phyloP scores from a whole-genome alignment of 2,329 filamentous ascomycete genomes.

The Ophiocordyceps sinensis region DNA sequence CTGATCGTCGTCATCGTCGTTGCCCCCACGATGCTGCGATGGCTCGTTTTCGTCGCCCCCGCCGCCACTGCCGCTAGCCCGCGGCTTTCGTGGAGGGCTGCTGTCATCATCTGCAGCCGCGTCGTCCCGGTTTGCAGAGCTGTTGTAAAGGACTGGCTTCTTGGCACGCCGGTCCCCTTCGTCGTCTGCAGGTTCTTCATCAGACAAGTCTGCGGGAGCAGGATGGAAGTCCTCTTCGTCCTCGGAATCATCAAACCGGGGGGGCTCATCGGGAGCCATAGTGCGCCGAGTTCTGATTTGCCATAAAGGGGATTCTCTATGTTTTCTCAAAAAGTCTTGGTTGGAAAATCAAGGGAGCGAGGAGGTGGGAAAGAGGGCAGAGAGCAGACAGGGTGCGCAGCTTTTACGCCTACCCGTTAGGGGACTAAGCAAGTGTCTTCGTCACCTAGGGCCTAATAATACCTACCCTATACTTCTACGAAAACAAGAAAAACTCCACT shows the following conservation, averaged over 20 bases:
- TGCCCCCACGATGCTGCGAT: constrained; percentile 9
- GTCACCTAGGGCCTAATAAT: too few species aligned
- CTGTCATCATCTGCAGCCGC: constrained; percentile 25
- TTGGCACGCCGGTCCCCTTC: constrained; percentile 20
- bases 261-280: constrained; percentile 33
- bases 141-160: constrained; percentile 24
- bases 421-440: too few species aligned
- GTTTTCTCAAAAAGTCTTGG: neutral
- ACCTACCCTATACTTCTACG: too few species aligned
- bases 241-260: constrained; percentile 47
- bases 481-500: too few species aligned
- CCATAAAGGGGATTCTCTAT: too few species aligned
- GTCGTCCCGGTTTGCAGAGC: constrained; percentile 10
- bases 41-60: constrained; percentile 25
- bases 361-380: too few species aligned
- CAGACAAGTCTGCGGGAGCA: constrained; percentile 56
- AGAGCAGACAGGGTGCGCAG: too few species aligned
- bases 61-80: constrained; percentile 16
- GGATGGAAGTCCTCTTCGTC: constrained; percentile 89
- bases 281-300: constrained; percentile 6
- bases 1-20: constrained; percentile 19
- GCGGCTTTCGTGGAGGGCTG: constrained; percentile 2
- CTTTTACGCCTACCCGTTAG: too few species aligned
- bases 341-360: neutral
- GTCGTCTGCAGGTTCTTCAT: constrained; percentile 33